Evolutionary conservation across 345 rosid genomes (phyloP).

Genomic region (Iberis pinnata): DNA sequence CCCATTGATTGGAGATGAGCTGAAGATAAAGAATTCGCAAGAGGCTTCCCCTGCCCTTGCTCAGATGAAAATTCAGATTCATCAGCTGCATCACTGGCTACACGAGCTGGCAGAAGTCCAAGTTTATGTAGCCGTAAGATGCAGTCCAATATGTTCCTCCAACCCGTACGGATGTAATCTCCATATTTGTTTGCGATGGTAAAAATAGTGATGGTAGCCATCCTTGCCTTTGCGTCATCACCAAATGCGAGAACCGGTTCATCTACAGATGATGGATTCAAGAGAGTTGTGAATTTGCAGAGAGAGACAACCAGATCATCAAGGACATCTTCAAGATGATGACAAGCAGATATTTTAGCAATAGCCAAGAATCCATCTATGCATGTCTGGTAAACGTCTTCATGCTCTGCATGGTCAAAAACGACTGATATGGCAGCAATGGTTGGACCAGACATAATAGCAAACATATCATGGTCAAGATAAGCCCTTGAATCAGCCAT

Average conservation of each 20-base stretch:
- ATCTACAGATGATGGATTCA: constrained; percentile 77
- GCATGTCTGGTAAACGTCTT: constrained; percentile 90
- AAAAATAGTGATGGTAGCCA: constrained; percentile 92
- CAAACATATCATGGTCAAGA: constrained; percentile 98
- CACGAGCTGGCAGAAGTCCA: constrained; percentile 98
- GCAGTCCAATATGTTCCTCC: constrained; percentile 98
- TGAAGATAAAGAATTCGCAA: constrained; percentile 63
- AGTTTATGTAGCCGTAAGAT: constrained; percentile 88
- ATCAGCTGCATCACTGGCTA: constrained; percentile 96
- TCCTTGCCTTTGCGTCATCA: constrained; percentile 88
- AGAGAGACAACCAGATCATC: constrained; percentile 96
- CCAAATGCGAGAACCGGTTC: constrained; percentile 97
- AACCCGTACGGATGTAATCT: constrained; percentile 85
- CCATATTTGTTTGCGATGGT: constrained; percentile 97
- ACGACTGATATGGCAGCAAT: constrained; percentile 98
- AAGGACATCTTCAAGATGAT: constrained; percentile 95
- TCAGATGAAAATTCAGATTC: constrained; percentile 84
- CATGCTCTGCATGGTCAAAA: constrained; percentile 96
- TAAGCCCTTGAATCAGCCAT: constrained; percentile 69
- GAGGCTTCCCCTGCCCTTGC: constrained; percentile 74
- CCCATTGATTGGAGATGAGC: constrained; percentile 73
- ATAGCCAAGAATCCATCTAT: constrained; percentile 96
- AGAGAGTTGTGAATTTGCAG: constrained; percentile 87
- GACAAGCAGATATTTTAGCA: constrained; percentile 95
- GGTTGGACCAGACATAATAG: constrained; percentile 97